Evolutionary conservation across 371 early-diverging fungal species (phyloP).

Genomic region (Mortierella sp.): DNA sequence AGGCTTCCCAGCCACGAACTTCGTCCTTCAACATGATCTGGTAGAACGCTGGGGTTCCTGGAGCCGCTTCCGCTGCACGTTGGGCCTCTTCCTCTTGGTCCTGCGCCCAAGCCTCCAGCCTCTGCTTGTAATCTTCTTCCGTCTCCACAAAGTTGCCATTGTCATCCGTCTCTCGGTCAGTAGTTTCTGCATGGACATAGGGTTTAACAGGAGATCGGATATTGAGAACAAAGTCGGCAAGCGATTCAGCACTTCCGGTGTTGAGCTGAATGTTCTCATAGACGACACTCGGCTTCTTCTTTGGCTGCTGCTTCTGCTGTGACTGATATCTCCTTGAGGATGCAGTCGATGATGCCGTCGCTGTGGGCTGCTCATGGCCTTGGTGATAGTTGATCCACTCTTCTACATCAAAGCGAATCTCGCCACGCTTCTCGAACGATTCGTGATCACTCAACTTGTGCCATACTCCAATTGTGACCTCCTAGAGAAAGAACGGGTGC

Average conservation of each 20-base stretch:
- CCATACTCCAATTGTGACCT: conserved; percentile 44
- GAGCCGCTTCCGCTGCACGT: conserved; percentile 4
- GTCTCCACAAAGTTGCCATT: conserved; percentile 14
- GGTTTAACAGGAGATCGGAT: conserved; percentile 24
- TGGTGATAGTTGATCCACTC: conserved; percentile 24
- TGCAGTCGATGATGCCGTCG: conserved; percentile 7
- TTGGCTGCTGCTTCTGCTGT: conserved; percentile 15
- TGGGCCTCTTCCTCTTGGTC: conserved; percentile 18
- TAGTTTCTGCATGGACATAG: conserved; percentile 9
- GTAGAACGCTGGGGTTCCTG: conserved; percentile 40
- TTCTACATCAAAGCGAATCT: conserved; percentile 39
- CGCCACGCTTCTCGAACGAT: conserved; percentile 49
- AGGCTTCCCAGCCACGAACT: conserved; percentile 37
- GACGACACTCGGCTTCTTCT: conserved; percentile 3
- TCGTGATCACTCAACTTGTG: conserved; percentile 49
- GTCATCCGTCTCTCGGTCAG: conserved; percentile 4
- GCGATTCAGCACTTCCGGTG: neutral
- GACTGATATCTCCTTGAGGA: conserved; percentile 14
- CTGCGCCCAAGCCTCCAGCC: conserved; percentile 26
- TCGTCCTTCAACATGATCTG: conserved; percentile 48
- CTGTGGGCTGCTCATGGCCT: conserved; percentile 12
- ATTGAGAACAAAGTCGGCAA: conserved; percentile 39
- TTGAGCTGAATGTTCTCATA: conserved; percentile 15
- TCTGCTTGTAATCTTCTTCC: conserved; percentile 30
- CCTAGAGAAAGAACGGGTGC: too few species aligned